Conservation (phyloP, 768 basidiomycete species). For the Pleurotus tuber-regium region DNA sequence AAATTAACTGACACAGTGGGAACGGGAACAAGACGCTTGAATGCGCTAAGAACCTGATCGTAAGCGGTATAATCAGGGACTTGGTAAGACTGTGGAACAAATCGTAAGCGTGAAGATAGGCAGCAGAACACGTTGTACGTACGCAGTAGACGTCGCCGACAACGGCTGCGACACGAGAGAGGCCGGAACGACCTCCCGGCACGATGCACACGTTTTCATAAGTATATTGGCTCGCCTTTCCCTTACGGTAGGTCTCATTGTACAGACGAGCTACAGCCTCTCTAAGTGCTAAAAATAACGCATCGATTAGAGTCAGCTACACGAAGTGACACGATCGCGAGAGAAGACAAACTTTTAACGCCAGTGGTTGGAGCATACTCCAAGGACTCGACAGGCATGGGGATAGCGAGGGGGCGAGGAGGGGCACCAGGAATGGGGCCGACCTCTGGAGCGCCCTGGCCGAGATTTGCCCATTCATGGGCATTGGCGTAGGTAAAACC, state of each 20-base stretch:
- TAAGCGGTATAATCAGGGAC: constrained; percentile 92
- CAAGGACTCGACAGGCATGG: constrained; percentile 65
- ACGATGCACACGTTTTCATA: constrained; percentile 94
- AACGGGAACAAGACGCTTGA: constrained; percentile 87
- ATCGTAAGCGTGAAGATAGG: not conserved
- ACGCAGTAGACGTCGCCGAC: constrained; percentile 88
- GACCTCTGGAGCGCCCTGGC: constrained; percentile 91
- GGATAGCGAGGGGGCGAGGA: constrained; percentile 60
- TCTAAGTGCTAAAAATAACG: constrained; percentile 57
- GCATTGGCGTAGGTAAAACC: constrained; percentile 80
- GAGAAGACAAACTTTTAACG: constrained; percentile 58
- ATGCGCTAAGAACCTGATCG: constrained; percentile 80
- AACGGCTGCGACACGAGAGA: constrained; percentile 90
- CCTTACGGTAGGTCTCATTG: constrained; percentile 83
- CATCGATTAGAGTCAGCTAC: constrained; percentile 6
- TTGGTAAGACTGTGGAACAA: constrained; percentile 70
- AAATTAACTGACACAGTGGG: constrained; percentile 72
- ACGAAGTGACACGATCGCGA: not conserved
- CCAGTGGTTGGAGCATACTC: constrained; percentile 95
- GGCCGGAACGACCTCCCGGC: constrained; percentile 87
- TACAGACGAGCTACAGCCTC: constrained; percentile 90
- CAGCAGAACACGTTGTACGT: constrained; percentile 16
- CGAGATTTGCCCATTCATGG: constrained; percentile 85
- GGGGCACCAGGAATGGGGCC: constrained; percentile 79
- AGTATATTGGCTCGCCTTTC: constrained; percentile 81